phyloP scores from a whole-genome alignment of 495 filamentous ascomycete species.

The Talaromyces liani region DNA sequence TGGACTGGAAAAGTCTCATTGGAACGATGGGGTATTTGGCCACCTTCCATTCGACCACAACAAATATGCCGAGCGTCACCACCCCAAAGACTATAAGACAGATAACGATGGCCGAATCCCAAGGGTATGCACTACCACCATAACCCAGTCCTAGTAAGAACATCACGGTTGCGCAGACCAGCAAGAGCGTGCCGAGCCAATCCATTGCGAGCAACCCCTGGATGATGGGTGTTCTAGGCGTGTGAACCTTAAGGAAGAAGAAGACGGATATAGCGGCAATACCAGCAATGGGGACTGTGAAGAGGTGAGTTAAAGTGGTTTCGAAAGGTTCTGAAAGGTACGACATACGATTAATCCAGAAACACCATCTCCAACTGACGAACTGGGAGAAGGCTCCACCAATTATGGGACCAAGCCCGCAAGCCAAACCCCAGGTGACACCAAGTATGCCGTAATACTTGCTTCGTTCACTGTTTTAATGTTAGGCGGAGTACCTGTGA shows the following conservation, averaged over 20 bases:
- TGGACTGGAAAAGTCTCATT: slow-evolving; percentile 47
- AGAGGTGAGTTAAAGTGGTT: neutral
- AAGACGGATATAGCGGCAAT: slow-evolving; percentile 53
- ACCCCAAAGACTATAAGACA: slow-evolving; percentile 66
- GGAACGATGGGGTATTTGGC: slow-evolving; percentile 68
- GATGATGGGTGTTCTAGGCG: slow-evolving; percentile 56
- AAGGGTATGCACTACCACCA: slow-evolving; percentile 58
- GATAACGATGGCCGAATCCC: slow-evolving; percentile 58
- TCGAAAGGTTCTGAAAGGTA: neutral
- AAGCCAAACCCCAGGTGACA: slow-evolving; percentile 69
- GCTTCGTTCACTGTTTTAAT: slow-evolving; percentile 43
- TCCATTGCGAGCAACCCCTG: slow-evolving; percentile 65
- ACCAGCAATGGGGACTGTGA: slow-evolving; percentile 52
- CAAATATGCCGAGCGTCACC: slow-evolving; percentile 48
- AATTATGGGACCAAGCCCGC: slow-evolving; percentile 64
- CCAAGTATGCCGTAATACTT: slow-evolving; percentile 58
- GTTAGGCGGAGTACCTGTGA: neutral
- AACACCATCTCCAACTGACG: slow-evolving; percentile 17
- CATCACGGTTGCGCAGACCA: slow-evolving; percentile 62
- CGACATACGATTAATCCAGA: slow-evolving; percentile 18
- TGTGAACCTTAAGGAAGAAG: slow-evolving; percentile 63
- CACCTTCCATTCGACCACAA: slow-evolving; percentile 56
- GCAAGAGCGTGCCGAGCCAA: slow-evolving; percentile 55
- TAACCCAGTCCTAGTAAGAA: slow-evolving; percentile 63
- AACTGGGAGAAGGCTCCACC: slow-evolving; percentile 66